These are phyloP conservation scores for Darksidea phi DNA, from an alignment of 495 filamentous ascomycete genomes.

Conservation along the genomic window DNA sequence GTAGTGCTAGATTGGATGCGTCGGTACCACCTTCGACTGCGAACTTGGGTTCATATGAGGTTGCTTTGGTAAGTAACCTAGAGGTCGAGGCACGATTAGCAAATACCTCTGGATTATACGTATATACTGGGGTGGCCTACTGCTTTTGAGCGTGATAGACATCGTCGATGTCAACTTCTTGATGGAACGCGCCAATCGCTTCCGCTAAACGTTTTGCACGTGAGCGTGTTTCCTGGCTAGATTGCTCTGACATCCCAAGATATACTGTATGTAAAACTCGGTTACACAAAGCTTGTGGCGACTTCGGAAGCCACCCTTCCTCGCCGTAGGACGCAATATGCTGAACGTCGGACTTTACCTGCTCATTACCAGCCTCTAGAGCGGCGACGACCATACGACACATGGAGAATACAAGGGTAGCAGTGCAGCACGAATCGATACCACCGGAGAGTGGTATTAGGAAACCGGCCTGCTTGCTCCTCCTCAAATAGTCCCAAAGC, in stretches of 20 bases:
- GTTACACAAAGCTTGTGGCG: conserved; percentile 45
- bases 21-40: conserved; percentile 63
- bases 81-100: conserved; percentile 47
- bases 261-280: conserved; percentile 71
- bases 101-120: conserved; percentile 65
- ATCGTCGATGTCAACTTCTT: conserved; percentile 73
- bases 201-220: conserved; percentile 67
- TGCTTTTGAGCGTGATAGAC: conserved; percentile 55
- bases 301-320: conserved; percentile 54
- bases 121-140: conserved; percentile 55
- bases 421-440: conserved; percentile 66
- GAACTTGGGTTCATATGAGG: conserved; percentile 62
- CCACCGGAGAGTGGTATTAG: conserved; percentile 63
- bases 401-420: conserved; percentile 61
- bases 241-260: conserved; percentile 78
- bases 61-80: conserved; percentile 53
- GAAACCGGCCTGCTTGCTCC: conserved; percentile 38
- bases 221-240: conserved; percentile 65
- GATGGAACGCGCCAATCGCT: conserved; percentile 72
- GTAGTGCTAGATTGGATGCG: conserved; percentile 67
- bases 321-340: conserved; percentile 57
- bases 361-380: conserved; percentile 58
- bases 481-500: conserved; percentile 81
- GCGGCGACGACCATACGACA: conserved; percentile 61
- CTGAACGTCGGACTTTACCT: conserved; percentile 70